Evolutionary conservation across 371 early-diverging fungal genomes (phyloP).

Genomic region (Saksenaea oblongispora): DNA sequence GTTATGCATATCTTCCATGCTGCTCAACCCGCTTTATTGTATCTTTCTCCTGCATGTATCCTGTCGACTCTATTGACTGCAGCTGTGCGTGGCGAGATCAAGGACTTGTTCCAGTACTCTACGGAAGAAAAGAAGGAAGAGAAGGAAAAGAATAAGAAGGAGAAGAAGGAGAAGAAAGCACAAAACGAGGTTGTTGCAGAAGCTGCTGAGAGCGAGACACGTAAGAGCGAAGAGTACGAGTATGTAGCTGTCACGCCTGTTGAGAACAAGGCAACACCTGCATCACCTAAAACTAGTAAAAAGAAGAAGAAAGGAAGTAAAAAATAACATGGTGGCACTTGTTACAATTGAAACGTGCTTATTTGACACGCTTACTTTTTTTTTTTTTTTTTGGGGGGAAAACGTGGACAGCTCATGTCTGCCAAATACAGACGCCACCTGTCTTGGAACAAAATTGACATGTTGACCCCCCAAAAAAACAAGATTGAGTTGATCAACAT

Average conservation of each 20-base stretch:
- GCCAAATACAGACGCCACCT: not conserved
- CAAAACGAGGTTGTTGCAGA: not conserved
- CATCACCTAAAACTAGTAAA: conserved; percentile 4
- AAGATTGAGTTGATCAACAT: not conserved
- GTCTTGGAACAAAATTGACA: not conserved
- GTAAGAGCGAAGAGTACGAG: conserved; percentile 5
- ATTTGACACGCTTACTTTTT: not conserved
- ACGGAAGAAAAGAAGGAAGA: conserved; percentile 65
- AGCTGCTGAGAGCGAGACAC: not conserved
- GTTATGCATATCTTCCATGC: conserved; percentile 97
- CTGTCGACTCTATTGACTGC: conserved; percentile 84
- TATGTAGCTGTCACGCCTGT: conserved; percentile 19
- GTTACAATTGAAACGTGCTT: not conserved
- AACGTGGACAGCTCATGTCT: not conserved
- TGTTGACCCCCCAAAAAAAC: not conserved
- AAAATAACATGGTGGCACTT: not conserved
- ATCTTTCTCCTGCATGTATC: conserved; percentile 95
- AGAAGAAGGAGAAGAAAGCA: conserved; percentile 13
- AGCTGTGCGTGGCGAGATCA: conserved; percentile 79
- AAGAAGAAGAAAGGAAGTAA: conserved; percentile 14
- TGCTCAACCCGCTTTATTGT: conserved; percentile 97
- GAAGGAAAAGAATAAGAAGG: conserved; percentile 35
- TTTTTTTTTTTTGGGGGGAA: not conserved
- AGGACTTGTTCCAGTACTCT: conserved; percentile 77
- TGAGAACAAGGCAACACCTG: not conserved